phyloP scores from a whole-genome alignment of 2,329 filamentous ascomycete species.

The Helotiales sp. region DNA sequence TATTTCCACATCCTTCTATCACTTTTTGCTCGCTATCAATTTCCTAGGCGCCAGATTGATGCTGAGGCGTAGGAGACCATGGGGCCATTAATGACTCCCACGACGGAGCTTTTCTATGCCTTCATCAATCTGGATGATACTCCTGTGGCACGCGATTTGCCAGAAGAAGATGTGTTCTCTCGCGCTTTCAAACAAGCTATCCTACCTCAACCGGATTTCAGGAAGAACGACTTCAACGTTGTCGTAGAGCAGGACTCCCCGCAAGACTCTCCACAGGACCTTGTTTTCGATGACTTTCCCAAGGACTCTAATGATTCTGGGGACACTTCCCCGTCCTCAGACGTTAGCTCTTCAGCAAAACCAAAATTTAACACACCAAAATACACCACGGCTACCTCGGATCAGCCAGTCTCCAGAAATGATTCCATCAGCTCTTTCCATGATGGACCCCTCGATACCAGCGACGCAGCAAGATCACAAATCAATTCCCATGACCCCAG shows the following conservation, averaged over 20 bases:
- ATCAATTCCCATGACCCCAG: background rate
- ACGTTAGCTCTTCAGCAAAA: background rate
- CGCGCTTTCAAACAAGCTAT: conserved; percentile 9
- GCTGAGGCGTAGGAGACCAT: background rate
- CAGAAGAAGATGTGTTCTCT: conserved; percentile 15
- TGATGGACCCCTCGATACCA: background rate
- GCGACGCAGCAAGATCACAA: background rate
- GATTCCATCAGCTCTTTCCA: background rate
- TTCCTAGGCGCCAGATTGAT: conserved; percentile 1
- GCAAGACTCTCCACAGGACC: background rate
- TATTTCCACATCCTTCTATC: background rate
- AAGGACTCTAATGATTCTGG: background rate
- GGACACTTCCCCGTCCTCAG: conserved; percentile 8
- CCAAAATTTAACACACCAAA: background rate
- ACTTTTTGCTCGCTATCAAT: background rate
- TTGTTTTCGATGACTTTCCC: background rate
- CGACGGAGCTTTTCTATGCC: conserved; percentile 12
- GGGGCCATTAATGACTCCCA: conserved; percentile 6
- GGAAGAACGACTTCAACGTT: background rate
- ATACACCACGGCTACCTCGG: background rate
- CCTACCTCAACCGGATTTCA: background rate
- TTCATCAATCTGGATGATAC: conserved; percentile 12
- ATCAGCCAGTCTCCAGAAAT: background rate
- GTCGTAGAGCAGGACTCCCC: background rate
- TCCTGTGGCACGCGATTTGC: background rate